phyloP scores from a whole-genome alignment of 495 filamentous ascomycete genomes.

The Achaetomiella virescens region DNA sequence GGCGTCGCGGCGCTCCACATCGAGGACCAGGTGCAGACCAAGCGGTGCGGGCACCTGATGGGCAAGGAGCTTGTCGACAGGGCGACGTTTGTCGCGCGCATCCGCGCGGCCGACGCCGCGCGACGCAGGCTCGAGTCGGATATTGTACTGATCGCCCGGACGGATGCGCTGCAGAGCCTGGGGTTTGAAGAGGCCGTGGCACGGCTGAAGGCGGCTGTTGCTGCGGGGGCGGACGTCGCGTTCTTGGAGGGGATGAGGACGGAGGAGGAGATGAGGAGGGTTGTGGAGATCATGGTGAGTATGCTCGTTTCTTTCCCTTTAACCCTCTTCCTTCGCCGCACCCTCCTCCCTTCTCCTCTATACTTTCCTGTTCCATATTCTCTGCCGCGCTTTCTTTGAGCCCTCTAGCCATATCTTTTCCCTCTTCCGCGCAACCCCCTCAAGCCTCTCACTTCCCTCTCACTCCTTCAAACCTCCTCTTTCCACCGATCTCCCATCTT shows the following conservation, averaged over 20 bases:
- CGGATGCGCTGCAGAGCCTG: constrained; percentile 56
- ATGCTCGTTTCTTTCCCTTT: not conserved
- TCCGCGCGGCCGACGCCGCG: constrained; percentile 40
- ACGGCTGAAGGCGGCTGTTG: constrained; percentile 50
- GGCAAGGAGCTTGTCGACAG: constrained; percentile 56
- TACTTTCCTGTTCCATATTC: no score
- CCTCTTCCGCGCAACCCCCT: no score
- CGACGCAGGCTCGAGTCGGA: constrained; percentile 41
- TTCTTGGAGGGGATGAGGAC: constrained; percentile 59
- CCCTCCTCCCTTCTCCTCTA: no score
- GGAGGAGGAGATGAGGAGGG: constrained; percentile 38
- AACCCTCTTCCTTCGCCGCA: not conserved
- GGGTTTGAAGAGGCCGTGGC: constrained; percentile 57
- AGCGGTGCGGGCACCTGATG: constrained; percentile 57
- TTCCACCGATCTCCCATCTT: no score
- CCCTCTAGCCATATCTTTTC: no score
- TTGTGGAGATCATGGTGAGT: constrained; percentile 7
- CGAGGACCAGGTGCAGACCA: constrained; percentile 63
- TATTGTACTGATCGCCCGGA: constrained; percentile 64
- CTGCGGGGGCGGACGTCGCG: constrained; percentile 56
- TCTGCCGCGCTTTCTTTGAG: no score
- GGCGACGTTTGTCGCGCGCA: constrained; percentile 49
- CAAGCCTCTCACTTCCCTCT: no score
- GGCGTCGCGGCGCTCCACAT: constrained; percentile 68
- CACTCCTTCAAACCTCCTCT: no score